Conservation (phyloP, 108 stramenopile species). For the Mayamaea pseudoterrestris region DNA sequence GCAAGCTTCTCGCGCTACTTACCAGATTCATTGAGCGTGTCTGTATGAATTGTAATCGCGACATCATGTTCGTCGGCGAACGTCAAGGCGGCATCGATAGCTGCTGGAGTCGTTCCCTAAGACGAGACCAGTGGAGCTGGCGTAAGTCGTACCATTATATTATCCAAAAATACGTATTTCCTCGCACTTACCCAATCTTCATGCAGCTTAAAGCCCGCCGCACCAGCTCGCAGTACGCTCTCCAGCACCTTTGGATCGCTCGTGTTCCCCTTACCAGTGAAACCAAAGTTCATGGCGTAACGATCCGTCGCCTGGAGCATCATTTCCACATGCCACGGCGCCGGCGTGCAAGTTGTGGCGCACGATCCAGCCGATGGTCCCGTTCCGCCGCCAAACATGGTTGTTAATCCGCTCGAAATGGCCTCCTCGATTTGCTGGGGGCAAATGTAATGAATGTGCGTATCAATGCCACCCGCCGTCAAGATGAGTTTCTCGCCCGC, state of each 20-base stretch:
- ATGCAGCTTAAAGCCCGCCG: constrained; percentile 93
- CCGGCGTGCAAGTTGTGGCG: constrained; percentile 95
- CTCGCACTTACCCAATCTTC: too few relatives aligned
- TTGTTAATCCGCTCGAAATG: constrained; percentile 86
- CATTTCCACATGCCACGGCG: constrained; percentile 87
- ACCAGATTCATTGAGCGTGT: constrained; percentile 95
- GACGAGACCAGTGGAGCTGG: too few relatives aligned
- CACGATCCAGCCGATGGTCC: constrained; percentile 90
- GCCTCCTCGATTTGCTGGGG: constrained; percentile 95
- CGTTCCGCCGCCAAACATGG: constrained; percentile 92
- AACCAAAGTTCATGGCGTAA: constrained; percentile 91
- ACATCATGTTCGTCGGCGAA: constrained; percentile 87
- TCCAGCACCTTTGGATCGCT: constrained; percentile 46
- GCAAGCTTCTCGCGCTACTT: too few relatives aligned
- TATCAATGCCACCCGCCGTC: constrained; percentile 93
- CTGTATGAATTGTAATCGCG: constrained; percentile 96
- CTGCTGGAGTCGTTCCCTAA: constrained; percentile 94
- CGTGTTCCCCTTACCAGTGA: constrained; percentile 94
- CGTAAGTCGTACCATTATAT: too few relatives aligned
- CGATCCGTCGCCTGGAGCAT: constrained; percentile 92
- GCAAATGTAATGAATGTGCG: constrained; percentile 97
- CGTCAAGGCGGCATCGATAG: constrained; percentile 86
- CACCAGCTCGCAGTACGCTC: constrained; percentile 69
- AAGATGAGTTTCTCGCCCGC: constrained; percentile 94
- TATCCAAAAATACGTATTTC: too few relatives aligned